A percentile compares a stretch with the other conserved stretches of the same genome.
phyloP scores from a whole-genome alignment of 2,329 filamentous ascomycete genomes.

The Aspergillus quadrilineatus region DNA sequence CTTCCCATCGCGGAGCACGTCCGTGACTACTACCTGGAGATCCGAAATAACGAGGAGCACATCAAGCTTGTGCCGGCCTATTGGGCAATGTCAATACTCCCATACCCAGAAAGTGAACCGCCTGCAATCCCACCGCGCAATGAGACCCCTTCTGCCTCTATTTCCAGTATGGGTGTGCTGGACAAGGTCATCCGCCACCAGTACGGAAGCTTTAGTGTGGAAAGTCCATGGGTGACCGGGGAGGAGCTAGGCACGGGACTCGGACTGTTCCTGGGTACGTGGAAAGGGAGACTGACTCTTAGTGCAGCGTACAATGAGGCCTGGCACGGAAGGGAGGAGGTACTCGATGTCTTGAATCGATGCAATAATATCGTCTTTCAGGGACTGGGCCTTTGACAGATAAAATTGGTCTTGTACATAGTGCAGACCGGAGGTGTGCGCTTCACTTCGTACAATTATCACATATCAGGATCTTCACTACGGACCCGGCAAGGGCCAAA shows the following conservation, averaged over 20 bases:
- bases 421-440: too few relatives aligned
- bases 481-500: too few relatives aligned
- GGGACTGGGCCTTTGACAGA: not conserved
- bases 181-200: slow-evolving; percentile 35
- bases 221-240: slow-evolving; percentile 47
- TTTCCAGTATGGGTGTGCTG: slow-evolving; percentile 29
- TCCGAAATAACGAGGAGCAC: slow-evolving; percentile 22
- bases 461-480: too few relatives aligned
- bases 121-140: slow-evolving; percentile 20
- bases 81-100: slow-evolving; percentile 20
- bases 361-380: slow-evolving; percentile 15
- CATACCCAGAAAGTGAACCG: slow-evolving; percentile 10
- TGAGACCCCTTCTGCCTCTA: slow-evolving; percentile 22
- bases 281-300: slow-evolving; percentile 34
- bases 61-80: slow-evolving; percentile 20
- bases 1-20: slow-evolving; percentile 8
- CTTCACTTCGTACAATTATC: too few relatives aligned
- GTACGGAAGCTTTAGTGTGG: slow-evolving; percentile 28
- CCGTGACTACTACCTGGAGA: slow-evolving; percentile 19
- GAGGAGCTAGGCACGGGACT: slow-evolving; percentile 45
- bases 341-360: slow-evolving; percentile 15
- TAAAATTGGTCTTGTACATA: too few relatives aligned
- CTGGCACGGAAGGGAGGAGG: slow-evolving; percentile 36
- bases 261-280: slow-evolving; percentile 44
- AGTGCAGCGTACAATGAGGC: slow-evolving; percentile 47